Conservation (phyloP, 257 asterid species). For the Nicotiana obtusifolia region DNA sequence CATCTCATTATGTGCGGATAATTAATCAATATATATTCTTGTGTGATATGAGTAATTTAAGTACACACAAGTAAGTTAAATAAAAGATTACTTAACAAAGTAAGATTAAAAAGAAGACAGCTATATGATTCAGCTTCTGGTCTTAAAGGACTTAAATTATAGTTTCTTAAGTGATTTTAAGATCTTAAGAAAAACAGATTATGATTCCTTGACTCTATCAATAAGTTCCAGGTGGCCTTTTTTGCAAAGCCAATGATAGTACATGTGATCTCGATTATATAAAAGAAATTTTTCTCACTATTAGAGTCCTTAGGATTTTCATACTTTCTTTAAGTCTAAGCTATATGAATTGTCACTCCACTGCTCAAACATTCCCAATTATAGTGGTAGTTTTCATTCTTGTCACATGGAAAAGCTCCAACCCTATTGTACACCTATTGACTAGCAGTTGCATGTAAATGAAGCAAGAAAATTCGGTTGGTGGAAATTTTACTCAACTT, state of each 20-base stretch:
- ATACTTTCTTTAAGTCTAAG: background rate
- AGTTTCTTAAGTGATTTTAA: background rate
- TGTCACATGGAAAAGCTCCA: background rate
- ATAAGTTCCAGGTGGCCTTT: background rate
- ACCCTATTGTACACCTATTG: background rate
- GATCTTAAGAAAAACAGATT: background rate
- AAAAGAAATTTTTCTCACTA: background rate
- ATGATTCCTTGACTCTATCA: background rate
- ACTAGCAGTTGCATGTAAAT: background rate
- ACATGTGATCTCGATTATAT: background rate
- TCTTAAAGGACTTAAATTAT: background rate
- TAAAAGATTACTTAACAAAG: no score
- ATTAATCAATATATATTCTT: no score
- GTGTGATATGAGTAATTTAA: no score
- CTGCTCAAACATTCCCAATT: background rate
- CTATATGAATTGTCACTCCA: background rate
- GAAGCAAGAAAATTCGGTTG: background rate
- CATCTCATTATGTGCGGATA: no score
- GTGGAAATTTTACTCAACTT: slow-evolving; percentile 3
- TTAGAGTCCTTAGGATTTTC: background rate
- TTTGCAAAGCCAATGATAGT: background rate
- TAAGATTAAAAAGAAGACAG: no score
- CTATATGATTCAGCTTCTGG: background rate
- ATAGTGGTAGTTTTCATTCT: background rate
- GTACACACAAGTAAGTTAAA: no score